These are phyloP conservation scores for Umbelopsis sp. DNA, from an alignment of 371 early-diverging fungal genomes.

Conservation along the genomic window DNA sequence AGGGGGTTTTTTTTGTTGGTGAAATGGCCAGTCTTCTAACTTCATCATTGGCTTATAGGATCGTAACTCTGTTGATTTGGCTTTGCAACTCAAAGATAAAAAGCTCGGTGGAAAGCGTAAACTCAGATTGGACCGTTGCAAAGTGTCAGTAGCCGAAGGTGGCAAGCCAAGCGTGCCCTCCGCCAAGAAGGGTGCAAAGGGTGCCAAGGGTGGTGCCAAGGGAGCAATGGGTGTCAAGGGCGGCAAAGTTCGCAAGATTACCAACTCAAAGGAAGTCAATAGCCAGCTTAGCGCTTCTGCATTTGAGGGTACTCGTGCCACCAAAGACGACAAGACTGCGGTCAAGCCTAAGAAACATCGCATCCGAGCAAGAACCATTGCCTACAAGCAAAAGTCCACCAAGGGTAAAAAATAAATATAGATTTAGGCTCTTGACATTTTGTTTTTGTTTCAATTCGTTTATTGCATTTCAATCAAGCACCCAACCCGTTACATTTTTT, in stretches of 20 bases:
- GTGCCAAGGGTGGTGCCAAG: constrained; percentile 21
- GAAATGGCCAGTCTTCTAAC: no score
- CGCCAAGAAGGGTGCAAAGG: constrained; percentile 24
- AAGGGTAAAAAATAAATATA: constrained; percentile 5
- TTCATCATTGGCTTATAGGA: constrained; percentile 34
- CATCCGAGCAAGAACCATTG: constrained; percentile 19
- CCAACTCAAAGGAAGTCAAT: constrained; percentile 40
- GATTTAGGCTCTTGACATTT: not conserved
- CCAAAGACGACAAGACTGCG: constrained; percentile 41
- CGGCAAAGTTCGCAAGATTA: constrained; percentile 29
- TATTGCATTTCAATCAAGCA: no score
- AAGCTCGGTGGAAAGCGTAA: constrained; percentile 62
- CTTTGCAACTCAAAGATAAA: constrained; percentile 78
- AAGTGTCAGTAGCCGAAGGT: constrained; percentile 51
- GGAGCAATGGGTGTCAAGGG: constrained; percentile 44
- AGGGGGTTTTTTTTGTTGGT: no score
- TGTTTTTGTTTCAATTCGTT: not conserved
- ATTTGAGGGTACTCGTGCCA: constrained; percentile 67
- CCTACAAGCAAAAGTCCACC: constrained; percentile 14
- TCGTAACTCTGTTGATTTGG: constrained; percentile 73
- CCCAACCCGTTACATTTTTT: no score
- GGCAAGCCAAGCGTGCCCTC: constrained; percentile 35
- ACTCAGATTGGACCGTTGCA: constrained; percentile 67
- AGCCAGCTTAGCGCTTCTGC: constrained; percentile 32
- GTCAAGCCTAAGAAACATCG: constrained; percentile 9